phyloP scores from a whole-genome alignment of 331 rosid species.

The Quercus tomentella region DNA sequence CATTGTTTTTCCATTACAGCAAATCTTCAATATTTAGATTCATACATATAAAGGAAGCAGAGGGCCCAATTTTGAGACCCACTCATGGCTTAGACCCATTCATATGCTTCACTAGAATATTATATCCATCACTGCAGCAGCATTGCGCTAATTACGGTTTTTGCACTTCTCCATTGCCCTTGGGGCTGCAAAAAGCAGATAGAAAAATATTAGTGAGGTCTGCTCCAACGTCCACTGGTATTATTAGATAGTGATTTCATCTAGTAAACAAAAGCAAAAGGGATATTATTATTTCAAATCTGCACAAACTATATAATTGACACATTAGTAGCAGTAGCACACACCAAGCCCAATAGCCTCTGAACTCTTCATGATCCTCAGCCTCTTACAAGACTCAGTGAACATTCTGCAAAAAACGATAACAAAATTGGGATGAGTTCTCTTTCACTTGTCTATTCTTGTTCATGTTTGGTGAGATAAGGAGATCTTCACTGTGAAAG shows the following conservation, averaged over 20 bases:
- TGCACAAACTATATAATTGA: neutral
- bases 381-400: constrained; percentile 70
- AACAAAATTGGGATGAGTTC: constrained; percentile 4
- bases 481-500: neutral
- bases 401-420: constrained; percentile 64
- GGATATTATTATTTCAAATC: neutral
- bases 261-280: neutral
- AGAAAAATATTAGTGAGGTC: neutral
- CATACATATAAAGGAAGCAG: constrained; percentile 27
- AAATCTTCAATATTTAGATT: constrained; percentile 30
- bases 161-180: constrained; percentile 88
- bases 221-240: neutral
- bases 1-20: constrained; percentile 31
- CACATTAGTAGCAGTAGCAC: neutral
- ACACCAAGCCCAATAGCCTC: constrained; percentile 90
- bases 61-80: constrained; percentile 5
- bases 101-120: constrained; percentile 19
- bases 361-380: constrained; percentile 92
- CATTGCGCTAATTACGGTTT: constrained; percentile 43
- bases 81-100: neutral
- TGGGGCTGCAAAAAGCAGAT: constrained; percentile 60
- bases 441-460: neutral
- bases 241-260: neutral
- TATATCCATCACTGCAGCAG: constrained; percentile 17
- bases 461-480: neutral